Base-by-base conservation (phyloP, 257 asterid genomes). In the Nicotiana knightiana region DNA sequence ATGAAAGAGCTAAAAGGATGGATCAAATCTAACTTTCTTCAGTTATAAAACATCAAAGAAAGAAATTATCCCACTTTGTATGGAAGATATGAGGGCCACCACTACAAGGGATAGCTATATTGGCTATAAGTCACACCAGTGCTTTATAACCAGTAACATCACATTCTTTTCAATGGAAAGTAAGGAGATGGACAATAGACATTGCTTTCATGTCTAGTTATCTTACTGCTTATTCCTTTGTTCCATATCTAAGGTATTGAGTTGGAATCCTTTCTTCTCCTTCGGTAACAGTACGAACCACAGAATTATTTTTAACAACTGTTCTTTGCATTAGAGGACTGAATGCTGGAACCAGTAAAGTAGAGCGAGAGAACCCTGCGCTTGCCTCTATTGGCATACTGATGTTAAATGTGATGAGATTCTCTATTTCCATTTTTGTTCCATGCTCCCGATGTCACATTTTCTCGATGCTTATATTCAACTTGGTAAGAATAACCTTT, bases 21-120 rank as follows among this genome's bases (percentile, higher is more conserved):
- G 79, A 75, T 51, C 63, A 75, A 75, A 75, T 26, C 28, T 18
- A 6, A 75, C 79, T 75, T 75, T 75, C 79, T 51, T 51, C 79
- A 75, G 63, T 48, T 58, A 51, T 51, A 48, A 26, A 73, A 28
- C 3, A 24, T 51, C 16, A 48, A 15, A 75, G 63, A 73, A 51
- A 73, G 63, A 75, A 51, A 75, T 75, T 9, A 75, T 26, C 62
- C 63, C 63, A 51, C 79, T 75, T 75, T 7, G 79, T 15, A 15
- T 75, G 79, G 43, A 75, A 51, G 79, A 26, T 73, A 71, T 15
- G 43, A 73, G 9, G 62, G 61, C 26, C 79, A 73, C 43, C 62
- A 48, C 53, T 61, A 51, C 16, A 73, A 43, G 26, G 32, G 79
- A 75, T 73, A 48, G 79, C 21, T 48, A 15, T 58, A 75, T 51